These are phyloP conservation scores for Nakazawaea molendinolei DNA, from an alignment of 805 yeast species.

Conservation along the genomic window DNA sequence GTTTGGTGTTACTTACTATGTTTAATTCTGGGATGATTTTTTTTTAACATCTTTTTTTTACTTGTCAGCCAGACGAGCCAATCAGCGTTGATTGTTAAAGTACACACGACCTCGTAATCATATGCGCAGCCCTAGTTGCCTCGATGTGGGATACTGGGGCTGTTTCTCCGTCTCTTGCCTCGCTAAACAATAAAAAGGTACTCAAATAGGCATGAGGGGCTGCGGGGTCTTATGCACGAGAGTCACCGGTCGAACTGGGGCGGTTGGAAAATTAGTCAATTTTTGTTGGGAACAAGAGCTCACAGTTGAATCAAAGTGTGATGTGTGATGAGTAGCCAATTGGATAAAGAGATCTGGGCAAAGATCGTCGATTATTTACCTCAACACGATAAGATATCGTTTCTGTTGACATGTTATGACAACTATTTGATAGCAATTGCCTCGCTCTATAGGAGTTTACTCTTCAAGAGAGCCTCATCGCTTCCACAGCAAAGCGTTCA, in stretches of 20 bases:
- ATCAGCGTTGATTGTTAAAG: slow-evolving; percentile 1
- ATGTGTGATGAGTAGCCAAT: not conserved
- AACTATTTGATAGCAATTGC: slow-evolving; percentile 25
- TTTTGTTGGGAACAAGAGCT: not conserved
- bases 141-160: slow-evolving; percentile 2
- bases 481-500: slow-evolving; percentile 16
- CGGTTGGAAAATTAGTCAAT: not conserved
- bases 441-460: slow-evolving; percentile 30
- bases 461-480: slow-evolving; percentile 28
- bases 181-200: too few species aligned
- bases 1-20: not conserved
- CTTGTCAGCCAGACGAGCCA: not conserved
- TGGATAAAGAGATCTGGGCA: not conserved
- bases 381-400: slow-evolving; percentile 30
- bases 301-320: not conserved
- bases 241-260: not conserved
- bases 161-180: too few species aligned
- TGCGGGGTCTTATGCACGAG: not conserved
- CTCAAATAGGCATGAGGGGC: too few species aligned
- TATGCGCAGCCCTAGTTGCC: too few species aligned
- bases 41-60: not conserved
- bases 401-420: slow-evolving; percentile 26
- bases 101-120: slow-evolving; percentile 3
- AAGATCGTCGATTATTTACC: slow-evolving; percentile 25
- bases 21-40: slow-evolving; percentile 9